Base-by-base conservation (phyloP, 441 rosid genomes). In the Pelargonium myrrhifolium region DNA sequence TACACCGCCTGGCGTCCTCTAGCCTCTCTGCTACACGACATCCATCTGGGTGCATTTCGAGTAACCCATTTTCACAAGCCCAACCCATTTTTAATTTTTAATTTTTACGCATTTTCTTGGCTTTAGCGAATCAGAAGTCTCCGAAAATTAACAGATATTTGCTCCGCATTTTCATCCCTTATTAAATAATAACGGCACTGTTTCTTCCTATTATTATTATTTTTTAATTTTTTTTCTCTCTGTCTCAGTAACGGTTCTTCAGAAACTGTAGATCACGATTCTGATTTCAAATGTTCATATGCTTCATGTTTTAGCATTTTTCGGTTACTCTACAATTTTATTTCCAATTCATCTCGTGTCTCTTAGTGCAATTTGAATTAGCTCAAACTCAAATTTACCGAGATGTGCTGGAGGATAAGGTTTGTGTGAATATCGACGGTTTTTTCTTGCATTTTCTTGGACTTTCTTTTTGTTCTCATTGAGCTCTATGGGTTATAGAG, bases 261-360 rank as follows among this genome's bases (percentile, higher is more conserved):
- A 21, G 58, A 51, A 51, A 51, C 58, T 51, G 58, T 51, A 51
- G 58, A 51, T 51, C 58, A 51, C 21, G 58, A 35, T 35, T 35
- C 39, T 35, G 39, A 35, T 35, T 35, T 35, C 39, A 35, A 35
- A 35, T 18, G 58, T 14, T 51, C 58, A 12, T 14, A 6, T 51
- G 15, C 7, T 18, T n/a, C 58, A 15, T 14, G 8, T 51, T 15
- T 18, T 51, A 15, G 7, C 6, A 49, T 12, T 11, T 51, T 15
- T 51, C 58, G 58, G 58, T 51, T n/a, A 51, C 58, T n/a, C 9
- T 51, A 18, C 15, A 14, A 6, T 4, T 14, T n/a, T n/a, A 21
- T 4, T 51, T 15, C 58, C 15, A 15, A 14, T 51, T 51, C 8
- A 51, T 51, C 17, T 17, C 20, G 58, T n/a, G 58, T 51, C 20